Conservation (phyloP, 768 basidiomycete genomes). For the Kwoniella newhampshirensis region DNA sequence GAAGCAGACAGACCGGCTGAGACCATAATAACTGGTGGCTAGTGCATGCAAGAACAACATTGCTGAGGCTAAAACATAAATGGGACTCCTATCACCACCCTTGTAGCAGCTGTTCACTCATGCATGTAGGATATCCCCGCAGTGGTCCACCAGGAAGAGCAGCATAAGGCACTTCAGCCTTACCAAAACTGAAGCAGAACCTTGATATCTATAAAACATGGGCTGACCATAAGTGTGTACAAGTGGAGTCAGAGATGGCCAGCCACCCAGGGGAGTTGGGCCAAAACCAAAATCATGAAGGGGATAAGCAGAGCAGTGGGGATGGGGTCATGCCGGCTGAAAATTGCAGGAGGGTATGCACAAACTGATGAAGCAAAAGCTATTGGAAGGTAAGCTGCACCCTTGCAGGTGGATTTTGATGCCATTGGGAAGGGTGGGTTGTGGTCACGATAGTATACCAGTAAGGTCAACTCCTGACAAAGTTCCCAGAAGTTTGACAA, state of each 20-base stretch:
- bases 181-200: constrained; percentile 47
- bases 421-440: too few relatives aligned
- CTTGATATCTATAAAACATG: constrained; percentile 25
- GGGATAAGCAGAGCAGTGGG: constrained; percentile 17
- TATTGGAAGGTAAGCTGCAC: too few relatives aligned
- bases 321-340: constrained; percentile 6
- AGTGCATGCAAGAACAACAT: too few relatives aligned
- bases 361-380: too few relatives aligned
- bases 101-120: constrained; percentile 21
- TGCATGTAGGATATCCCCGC: constrained; percentile 18
- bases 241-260: constrained; percentile 30
- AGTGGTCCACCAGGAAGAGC: constrained; percentile 39
- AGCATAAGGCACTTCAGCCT: constrained; percentile 50
- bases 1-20: too few relatives aligned
- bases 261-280: constrained; percentile 34
- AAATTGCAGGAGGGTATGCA: not conserved
- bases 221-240: constrained; percentile 33
- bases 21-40: too few relatives aligned
- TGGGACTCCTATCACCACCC: too few relatives aligned
- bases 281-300: constrained; percentile 30
- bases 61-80: too few relatives aligned
- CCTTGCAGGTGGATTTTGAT: too few relatives aligned
- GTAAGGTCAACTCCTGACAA: too few relatives aligned
- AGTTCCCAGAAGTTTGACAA: too few relatives aligned
- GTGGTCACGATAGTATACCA: too few relatives aligned